Percentiles rank a stretch among this genome's conserved stretches.
Evolutionary conservation across 257 asterid species (phyloP).

Genomic region (Striga asiatica): DNA sequence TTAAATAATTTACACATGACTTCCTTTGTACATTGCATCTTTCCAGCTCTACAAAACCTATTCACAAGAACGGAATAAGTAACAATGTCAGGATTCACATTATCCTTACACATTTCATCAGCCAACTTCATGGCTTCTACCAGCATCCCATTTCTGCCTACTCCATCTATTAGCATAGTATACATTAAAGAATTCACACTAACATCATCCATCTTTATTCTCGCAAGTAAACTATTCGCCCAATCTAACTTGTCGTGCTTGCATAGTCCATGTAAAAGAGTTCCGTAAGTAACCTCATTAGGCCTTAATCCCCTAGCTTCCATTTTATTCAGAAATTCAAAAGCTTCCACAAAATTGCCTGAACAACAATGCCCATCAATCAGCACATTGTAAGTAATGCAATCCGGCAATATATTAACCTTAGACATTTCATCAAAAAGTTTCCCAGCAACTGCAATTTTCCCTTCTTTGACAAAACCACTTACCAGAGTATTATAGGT

Average conservation of each 20-base stretch:
- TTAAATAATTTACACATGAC: slow-evolving; percentile 48
- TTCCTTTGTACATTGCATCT: slow-evolving; percentile 40
- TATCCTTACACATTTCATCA: slow-evolving; percentile 37
- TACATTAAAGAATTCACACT: slow-evolving; percentile 36
- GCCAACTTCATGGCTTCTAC: slow-evolving; percentile 38
- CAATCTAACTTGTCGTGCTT: slow-evolving; percentile 51
- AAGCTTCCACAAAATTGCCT: slow-evolving; percentile 55
- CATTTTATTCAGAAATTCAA: slow-evolving; percentile 51
- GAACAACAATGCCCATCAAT: slow-evolving; percentile 63
- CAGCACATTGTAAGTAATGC: slow-evolving; percentile 59
- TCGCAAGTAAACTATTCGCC: slow-evolving; percentile 41
- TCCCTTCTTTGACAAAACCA: slow-evolving; percentile 82
- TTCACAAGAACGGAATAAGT: slow-evolving; percentile 73
- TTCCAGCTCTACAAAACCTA: slow-evolving; percentile 68
- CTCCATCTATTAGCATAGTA: slow-evolving; percentile 60
- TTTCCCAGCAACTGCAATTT: slow-evolving; percentile 47
- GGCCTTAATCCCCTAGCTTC: slow-evolving; percentile 45
- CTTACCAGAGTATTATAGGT: slow-evolving; percentile 74
- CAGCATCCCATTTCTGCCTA: slow-evolving; percentile 44
- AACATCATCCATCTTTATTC: slow-evolving; percentile 41
- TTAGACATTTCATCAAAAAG: slow-evolving; percentile 59
- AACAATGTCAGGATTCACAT: slow-evolving; percentile 47
- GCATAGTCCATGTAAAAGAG: slow-evolving; percentile 73
- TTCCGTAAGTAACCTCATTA: slow-evolving; percentile 64
- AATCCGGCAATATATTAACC: slow-evolving; percentile 45